Base-by-base conservation (phyloP, 1,139 yeast species). In the Wickerhamomyces sp. region DNA sequence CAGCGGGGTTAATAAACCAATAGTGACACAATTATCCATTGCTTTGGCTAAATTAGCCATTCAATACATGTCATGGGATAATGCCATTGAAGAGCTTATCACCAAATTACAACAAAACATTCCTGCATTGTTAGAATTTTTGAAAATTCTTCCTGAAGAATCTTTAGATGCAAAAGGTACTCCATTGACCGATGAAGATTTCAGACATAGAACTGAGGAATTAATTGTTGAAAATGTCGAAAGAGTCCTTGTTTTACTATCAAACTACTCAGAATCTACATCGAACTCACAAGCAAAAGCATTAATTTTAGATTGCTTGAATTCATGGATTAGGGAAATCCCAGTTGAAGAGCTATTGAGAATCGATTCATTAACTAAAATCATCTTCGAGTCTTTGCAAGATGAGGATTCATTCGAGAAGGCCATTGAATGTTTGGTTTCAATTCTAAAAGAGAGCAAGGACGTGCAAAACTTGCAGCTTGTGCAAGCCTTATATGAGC, bases 81-180 rank as follows among this genome's bases (percentile, higher is more conserved):
- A 76, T 44, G 88, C 95, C 1, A 61, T 89, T 17, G 69, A 67
- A 15, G 97, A 92, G 51, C 74, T 89, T 45, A 72, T 81, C 14
- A 48, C 68, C 5, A 64, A 67, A 31, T 66, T 86, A 46, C 76
- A 78, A 12, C 53, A 43, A 20, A 43, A 44, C 61, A 59, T 65
- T 50, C 71, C 65, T 31, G 68, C 72, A 30, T 58, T 86, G 36
- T 67, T 94, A 46, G 95, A 87, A 55, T 89, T 90, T 54, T 71
- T 94, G 46, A 81, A 81, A 56, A 81, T 92, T 37, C 67, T 94
- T 42, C 98, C 99, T 0, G 97, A 94, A 59, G 98, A 94, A 60
- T 73, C 92, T 37, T 67, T 81, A 37, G 94, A 86, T 51, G 78
- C 81, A 33, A 83, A 84, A 49, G 81, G 81, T 44, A 77, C 95